Conservation (phyloP, 306 rosid species). For the Erythrophleum fordii region DNA sequence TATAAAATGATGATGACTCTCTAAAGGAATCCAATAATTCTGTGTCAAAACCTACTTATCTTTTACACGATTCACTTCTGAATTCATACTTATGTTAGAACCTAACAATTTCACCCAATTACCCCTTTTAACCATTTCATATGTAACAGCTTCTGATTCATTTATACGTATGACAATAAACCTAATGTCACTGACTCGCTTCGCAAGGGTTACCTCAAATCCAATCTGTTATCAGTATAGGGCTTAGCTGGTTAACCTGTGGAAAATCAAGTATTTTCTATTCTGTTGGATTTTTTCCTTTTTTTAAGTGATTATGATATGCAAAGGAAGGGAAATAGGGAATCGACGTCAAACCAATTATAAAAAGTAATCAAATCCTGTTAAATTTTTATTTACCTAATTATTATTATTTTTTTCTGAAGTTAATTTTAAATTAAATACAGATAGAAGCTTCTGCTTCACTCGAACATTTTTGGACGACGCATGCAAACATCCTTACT, state of each 20-base stretch:
- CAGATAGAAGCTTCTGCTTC: slow-evolving; percentile 55
- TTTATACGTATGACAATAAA: background rate
- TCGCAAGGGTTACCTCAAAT: background rate
- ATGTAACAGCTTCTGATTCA: background rate
- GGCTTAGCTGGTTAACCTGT: slow-evolving; percentile 24
- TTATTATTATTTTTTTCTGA: background rate
- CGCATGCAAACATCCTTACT: slow-evolving; percentile 18
- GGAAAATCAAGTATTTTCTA: background rate
- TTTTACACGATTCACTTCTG: background rate
- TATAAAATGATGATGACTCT: slow-evolving; percentile 25
- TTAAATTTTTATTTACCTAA: background rate
- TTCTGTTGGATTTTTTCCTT: background rate
- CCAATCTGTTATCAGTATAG: background rate
- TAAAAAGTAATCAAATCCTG: background rate
- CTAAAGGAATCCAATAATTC: slow-evolving; percentile 35
- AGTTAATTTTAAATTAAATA: background rate
- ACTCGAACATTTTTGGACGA: slow-evolving; percentile 16
- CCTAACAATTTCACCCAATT: background rate
- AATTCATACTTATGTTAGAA: background rate
- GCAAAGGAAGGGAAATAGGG: too few relatives aligned
- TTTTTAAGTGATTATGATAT: too few relatives aligned
- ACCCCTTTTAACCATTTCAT: too few relatives aligned
- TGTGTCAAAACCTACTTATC: background rate
- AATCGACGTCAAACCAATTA: too few relatives aligned
- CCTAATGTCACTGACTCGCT: background rate